These are phyloP conservation scores for Pseudogymnoascus sp. DNA, from an alignment of 2,329 filamentous ascomycete genomes.

Conservation along the genomic window DNA sequence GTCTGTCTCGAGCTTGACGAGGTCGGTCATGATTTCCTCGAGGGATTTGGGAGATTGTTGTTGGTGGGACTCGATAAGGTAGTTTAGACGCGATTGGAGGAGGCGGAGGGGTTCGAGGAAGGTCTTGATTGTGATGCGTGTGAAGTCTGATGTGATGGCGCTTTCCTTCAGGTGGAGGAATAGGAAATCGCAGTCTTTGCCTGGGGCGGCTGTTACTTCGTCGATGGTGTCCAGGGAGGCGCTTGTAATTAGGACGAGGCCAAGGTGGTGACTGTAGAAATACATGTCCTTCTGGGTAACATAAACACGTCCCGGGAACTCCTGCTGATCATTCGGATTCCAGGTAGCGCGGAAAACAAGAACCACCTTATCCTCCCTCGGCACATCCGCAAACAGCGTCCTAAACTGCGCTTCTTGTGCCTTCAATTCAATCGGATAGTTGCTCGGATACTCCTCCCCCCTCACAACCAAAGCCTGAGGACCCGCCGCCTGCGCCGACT, in stretches of 20 bases:
- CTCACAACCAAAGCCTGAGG: not conserved
- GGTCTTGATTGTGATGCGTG: slow-evolving; percentile 75
- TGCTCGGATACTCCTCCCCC: slow-evolving; percentile 51
- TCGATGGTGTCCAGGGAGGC: slow-evolving; percentile 69
- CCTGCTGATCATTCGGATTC: slow-evolving; percentile 64
- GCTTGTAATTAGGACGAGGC: slow-evolving; percentile 75
- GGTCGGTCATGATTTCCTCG: slow-evolving; percentile 60
- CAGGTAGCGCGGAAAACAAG: slow-evolving; percentile 91
- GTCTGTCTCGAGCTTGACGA: slow-evolving; percentile 67
- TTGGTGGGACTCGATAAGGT: slow-evolving; percentile 73
- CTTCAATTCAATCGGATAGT: slow-evolving; percentile 75
- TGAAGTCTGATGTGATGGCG: slow-evolving; percentile 20
- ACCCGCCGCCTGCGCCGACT: slow-evolving; percentile 12
- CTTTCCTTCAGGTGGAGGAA: slow-evolving; percentile 61
- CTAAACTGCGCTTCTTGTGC: slow-evolving; percentile 91
- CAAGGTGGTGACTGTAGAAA: slow-evolving; percentile 93
- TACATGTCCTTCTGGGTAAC: slow-evolving; percentile 83
- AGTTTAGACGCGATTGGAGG: slow-evolving; percentile 76
- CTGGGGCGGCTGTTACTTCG: slow-evolving; percentile 84
- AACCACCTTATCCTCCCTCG: slow-evolving; percentile 71
- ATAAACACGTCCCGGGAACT: slow-evolving; percentile 79
- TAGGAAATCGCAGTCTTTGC: slow-evolving; percentile 86
- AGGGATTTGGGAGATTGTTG: slow-evolving; percentile 62
- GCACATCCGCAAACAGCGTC: slow-evolving; percentile 77
- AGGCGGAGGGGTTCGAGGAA: slow-evolving; percentile 84